Evolutionary conservation across 164 flowering plant species (phyloP).

Genomic region (Paratinospora sagittata): DNA sequence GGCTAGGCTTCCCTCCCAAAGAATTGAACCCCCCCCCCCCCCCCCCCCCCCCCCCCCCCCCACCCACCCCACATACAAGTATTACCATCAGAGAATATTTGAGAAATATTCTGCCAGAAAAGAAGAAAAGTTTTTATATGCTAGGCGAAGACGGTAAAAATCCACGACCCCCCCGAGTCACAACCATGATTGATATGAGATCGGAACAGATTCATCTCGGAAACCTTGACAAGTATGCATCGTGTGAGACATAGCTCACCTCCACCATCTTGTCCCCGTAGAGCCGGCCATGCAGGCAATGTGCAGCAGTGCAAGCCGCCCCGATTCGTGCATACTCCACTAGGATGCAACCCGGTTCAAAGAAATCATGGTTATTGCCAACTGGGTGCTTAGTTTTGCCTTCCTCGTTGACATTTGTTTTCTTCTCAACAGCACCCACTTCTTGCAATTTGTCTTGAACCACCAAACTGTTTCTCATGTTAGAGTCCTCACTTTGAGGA

Average conservation of each 20-base stretch:
- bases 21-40: too few relatives aligned
- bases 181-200: not conserved
- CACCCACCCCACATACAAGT: not conserved
- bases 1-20: not conserved
- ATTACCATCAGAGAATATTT: not conserved
- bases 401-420: constrained; percentile 16
- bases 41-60: too few relatives aligned
- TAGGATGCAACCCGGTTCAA: constrained; percentile 60
- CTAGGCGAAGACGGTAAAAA: not conserved
- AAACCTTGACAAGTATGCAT: constrained; percentile 48
- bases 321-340: constrained; percentile 75
- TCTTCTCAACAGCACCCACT: constrained; percentile 3
- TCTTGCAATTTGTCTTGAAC: constrained; percentile 15
- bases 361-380: constrained; percentile 15
- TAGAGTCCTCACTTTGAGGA: constrained; percentile 4
- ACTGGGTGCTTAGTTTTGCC: constrained; percentile 15
- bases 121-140: not conserved
- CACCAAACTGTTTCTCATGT: constrained; percentile 12
- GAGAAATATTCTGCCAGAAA: not conserved
- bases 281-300: constrained; percentile 67
- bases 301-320: constrained; percentile 74
- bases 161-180: not conserved
- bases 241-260: constrained; percentile 51
- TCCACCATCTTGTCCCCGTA: constrained; percentile 53
- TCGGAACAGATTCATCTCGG: constrained; percentile 31